Evolutionary conservation across 805 yeast species (phyloP).

Genomic region (Saccharomycopsis amapae): DNA sequence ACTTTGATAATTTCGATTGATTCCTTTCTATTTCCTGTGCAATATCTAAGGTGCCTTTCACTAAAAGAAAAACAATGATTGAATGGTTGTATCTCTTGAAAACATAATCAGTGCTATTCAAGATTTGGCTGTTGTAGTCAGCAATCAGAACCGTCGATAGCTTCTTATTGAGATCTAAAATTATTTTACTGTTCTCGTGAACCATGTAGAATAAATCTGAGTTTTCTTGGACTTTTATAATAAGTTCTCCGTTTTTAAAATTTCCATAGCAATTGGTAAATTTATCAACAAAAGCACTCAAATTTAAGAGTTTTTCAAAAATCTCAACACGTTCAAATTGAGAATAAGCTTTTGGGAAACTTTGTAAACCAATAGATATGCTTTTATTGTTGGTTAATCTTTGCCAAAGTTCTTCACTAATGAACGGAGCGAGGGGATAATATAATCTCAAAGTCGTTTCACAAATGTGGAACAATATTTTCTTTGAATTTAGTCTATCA

Average conservation of each 20-base stretch:
- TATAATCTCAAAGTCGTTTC: constrained; percentile 85
- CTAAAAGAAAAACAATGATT: constrained; percentile 46
- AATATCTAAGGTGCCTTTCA: constrained; percentile 88
- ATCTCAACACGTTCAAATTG: constrained; percentile 41
- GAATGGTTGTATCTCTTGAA: not conserved
- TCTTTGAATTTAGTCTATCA: constrained; percentile 50
- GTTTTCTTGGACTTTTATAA: constrained; percentile 41
- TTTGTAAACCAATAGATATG: constrained; percentile 42
- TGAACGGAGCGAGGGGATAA: constrained; percentile 97
- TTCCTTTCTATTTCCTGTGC: constrained; percentile 87
- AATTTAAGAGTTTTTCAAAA: constrained; percentile 75
- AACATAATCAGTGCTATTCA: constrained; percentile 8
- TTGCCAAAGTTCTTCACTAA: constrained; percentile 98
- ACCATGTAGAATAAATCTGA: not conserved
- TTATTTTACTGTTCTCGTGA: constrained; percentile 2
- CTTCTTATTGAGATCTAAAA: constrained; percentile 4
- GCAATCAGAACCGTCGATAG: constrained; percentile 1
- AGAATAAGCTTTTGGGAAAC: constrained; percentile 1
- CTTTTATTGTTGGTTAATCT: constrained; percentile 81
- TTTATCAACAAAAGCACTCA: constrained; percentile 87
- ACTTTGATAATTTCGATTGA: constrained; percentile 61
- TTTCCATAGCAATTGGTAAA: constrained; percentile 83
- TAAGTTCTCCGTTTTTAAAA: constrained; percentile 78
- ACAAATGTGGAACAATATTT: constrained; percentile 83
- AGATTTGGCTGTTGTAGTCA: constrained; percentile 4